Conservation (phyloP, 805 yeast species). For the Tetrapisispora arboricola region DNA sequence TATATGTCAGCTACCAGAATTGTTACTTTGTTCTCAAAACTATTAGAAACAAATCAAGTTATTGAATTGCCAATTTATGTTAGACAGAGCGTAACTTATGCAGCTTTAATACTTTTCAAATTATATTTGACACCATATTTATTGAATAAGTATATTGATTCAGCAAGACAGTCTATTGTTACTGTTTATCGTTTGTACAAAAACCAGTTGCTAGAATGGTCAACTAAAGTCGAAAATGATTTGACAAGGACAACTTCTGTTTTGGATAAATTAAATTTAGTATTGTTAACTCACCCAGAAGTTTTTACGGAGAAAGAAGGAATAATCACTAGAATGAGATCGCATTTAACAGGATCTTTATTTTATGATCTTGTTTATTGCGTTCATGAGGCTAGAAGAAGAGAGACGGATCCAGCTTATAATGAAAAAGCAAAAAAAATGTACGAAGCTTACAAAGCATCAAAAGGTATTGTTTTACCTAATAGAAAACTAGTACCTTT, state of each 20-base stretch:
- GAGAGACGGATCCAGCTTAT: constrained; percentile 38
- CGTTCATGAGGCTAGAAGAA: constrained; percentile 84
- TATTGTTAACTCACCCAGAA: constrained; percentile 78
- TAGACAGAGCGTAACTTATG: constrained; percentile 75
- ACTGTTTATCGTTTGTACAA: constrained; percentile 83
- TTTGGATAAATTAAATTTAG: constrained; percentile 78
- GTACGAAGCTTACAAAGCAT: constrained; percentile 25
- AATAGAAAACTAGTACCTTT: constrained; percentile 51
- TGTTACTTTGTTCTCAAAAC: constrained; percentile 63
- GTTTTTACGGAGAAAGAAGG: constrained; percentile 62
- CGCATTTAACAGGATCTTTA: constrained; percentile 82
- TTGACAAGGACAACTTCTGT: constrained; percentile 86
- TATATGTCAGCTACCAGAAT: constrained; percentile 73
- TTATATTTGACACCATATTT: constrained; percentile 70
- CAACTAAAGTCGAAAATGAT: constrained; percentile 72
- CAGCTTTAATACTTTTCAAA: constrained; percentile 70
- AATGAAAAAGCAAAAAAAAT: constrained; percentile 26
- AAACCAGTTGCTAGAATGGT: constrained; percentile 87
- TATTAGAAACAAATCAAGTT: constrained; percentile 57
- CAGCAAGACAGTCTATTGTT: constrained; percentile 86
- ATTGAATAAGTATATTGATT: constrained; percentile 58
- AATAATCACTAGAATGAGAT: constrained; percentile 78
- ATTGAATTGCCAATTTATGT: constrained; percentile 81
- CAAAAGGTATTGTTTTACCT: constrained; percentile 17
- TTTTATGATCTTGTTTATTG: constrained; percentile 92